These are phyloP conservation scores for Apiosordaria backusii DNA, from an alignment of 495 filamentous ascomycete genomes.

Conservation along the genomic window DNA sequence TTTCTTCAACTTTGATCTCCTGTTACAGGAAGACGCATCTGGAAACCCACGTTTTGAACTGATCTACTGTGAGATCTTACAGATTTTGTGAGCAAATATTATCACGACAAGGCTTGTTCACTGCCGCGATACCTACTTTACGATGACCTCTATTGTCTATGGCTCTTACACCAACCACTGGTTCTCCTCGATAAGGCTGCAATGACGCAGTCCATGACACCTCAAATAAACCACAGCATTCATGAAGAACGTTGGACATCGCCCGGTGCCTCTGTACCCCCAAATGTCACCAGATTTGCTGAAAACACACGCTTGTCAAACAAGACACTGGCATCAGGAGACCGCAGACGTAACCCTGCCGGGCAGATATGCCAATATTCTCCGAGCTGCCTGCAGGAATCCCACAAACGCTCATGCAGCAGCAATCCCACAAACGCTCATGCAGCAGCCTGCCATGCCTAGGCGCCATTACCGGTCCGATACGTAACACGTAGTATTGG, in stretches of 20 bases:
- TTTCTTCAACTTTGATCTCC: neutral
- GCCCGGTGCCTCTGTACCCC: neutral
- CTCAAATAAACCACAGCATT: neutral
- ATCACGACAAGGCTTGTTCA: too few relatives aligned
- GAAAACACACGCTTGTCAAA: neutral
- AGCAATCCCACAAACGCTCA: neutral
- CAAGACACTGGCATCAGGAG: too few relatives aligned
- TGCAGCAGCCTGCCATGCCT: neutral
- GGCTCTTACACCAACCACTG: too few relatives aligned
- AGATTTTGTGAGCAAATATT: too few relatives aligned
- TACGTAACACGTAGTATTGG: neutral
- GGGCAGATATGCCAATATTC: neutral
- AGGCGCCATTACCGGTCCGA: neutral
- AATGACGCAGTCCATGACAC: neutral
- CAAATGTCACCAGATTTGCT: neutral
- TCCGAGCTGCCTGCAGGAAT: neutral
- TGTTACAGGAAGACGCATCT: too few relatives aligned
- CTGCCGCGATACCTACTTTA: too few relatives aligned
- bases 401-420: neutral
- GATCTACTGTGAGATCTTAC: too few relatives aligned
- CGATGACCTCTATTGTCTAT: too few relatives aligned
- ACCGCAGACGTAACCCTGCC: too few relatives aligned
- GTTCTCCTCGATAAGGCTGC: too few relatives aligned
- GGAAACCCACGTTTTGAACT: too few relatives aligned
- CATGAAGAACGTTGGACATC: neutral